Evolutionary conservation across 2,329 filamentous ascomycete genomes (phyloP).

Genomic region (Rhynchosporium agropyri): DNA sequence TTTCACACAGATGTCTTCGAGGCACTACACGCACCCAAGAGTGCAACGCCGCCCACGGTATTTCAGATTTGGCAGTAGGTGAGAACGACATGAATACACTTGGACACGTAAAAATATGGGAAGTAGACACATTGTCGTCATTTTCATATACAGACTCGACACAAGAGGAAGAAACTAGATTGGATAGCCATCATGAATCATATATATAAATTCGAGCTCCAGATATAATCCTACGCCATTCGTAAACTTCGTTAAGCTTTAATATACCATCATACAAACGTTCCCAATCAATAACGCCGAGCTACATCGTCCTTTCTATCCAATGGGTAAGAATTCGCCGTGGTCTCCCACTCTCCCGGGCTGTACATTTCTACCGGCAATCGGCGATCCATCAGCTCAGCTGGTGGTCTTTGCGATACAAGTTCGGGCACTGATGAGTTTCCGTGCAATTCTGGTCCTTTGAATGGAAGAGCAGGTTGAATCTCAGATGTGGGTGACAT

Average conservation of each 20-base stretch:
- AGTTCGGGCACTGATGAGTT: slow-evolving; percentile 1
- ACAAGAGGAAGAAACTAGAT: not conserved
- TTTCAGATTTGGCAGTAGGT: too few relatives aligned
- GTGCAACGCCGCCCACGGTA: too few relatives aligned
- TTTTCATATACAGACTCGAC: not conserved
- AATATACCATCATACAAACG: not conserved
- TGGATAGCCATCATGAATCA: not conserved
- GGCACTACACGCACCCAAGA: too few relatives aligned
- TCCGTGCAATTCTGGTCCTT: slow-evolving; percentile 15
- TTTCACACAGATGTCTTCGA: too few relatives aligned
- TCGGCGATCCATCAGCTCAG: not conserved
- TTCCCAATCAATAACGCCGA: not conserved
- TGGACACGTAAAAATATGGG: too few relatives aligned
- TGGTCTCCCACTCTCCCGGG: not conserved
- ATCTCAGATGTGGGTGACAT: not conserved
- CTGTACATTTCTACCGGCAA: slow-evolving; percentile 6
- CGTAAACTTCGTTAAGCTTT: not conserved
- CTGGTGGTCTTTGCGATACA: not conserved
- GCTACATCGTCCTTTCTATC: not conserved
- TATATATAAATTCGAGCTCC: not conserved
- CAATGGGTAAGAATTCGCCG: not conserved
- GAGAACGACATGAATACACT: too few relatives aligned
- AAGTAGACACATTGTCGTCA: too few relatives aligned
- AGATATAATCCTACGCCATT: not conserved
- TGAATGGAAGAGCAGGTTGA: not conserved